Evolutionary conservation across 192 early-diverging fungal species (phyloP).

Genomic region (Thamnidium elegans): DNA sequence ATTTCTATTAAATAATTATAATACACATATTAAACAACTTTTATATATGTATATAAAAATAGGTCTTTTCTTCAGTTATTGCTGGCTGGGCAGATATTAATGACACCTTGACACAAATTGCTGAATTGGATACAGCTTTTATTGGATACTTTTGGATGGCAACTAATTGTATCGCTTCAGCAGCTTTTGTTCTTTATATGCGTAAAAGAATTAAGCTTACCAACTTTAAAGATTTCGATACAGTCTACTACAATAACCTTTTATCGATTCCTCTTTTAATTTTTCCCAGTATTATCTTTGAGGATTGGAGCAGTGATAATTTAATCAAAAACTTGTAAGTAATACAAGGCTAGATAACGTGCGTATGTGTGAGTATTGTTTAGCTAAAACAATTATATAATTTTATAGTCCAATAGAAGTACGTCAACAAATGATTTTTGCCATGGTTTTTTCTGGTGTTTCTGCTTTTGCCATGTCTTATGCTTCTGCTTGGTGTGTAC

Average conservation of each 20-base stretch:
- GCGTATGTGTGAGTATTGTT: not conserved
- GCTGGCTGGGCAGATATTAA: constrained; percentile 78
- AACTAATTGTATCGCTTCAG: constrained; percentile 86
- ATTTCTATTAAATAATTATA: not conserved
- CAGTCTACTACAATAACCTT: constrained; percentile 96
- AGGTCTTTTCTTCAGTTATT: constrained; percentile 82
- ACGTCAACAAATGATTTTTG: constrained; percentile 54
- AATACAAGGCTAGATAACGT: not conserved
- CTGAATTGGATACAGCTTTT: constrained; percentile 41
- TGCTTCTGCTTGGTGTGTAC: constrained; percentile 76
- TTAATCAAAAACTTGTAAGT: constrained; percentile 58
- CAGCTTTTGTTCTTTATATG: constrained; percentile 87
- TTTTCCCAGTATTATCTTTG: constrained; percentile 63
- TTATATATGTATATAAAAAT: not conserved
- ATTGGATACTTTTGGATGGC: constrained; percentile 88
- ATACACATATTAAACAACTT: not conserved
- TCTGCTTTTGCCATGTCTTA: constrained; percentile 91
- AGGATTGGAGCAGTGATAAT: constrained; percentile 65
- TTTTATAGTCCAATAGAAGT: constrained; percentile 40
- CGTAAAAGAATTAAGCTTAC: constrained; percentile 85
- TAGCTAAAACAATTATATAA: not conserved
- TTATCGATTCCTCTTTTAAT: constrained; percentile 80
- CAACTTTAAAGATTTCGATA: constrained; percentile 97
- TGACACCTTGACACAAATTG: constrained; percentile 27
- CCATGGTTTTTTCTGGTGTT: constrained; percentile 76